Base-by-base conservation (phyloP, 2,329 filamentous ascomycete genomes). In the Beauveria brongniartii region DNA sequence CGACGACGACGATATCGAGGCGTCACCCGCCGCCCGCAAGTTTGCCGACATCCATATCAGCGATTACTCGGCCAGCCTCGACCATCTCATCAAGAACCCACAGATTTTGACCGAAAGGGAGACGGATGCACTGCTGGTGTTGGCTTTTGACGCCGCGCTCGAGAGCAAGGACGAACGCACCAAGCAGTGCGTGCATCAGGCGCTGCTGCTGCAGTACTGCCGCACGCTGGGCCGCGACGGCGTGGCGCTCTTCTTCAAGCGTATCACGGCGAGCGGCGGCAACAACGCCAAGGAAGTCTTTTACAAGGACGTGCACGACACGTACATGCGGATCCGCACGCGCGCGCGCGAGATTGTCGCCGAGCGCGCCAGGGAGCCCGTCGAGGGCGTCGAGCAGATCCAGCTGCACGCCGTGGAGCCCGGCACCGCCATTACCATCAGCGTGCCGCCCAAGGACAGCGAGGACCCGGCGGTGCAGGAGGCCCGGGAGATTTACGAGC, bases 351-450 rank as follows among this genome's bases (percentile, higher is more conserved):
- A 95, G 73, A 88, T 96, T 65, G 74, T 80, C 59, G 74, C 76
- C 20, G 77, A 85, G 74, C 73, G 79, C 63, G 80, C 78, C 18
- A 78, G 77, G 64, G 77, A 73, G 46, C 75, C 77, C 61, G 90
- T 77, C 62, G 90, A 88, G 44, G 91, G 88, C 22, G 89, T 96
- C 10, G 94, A 99, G 77, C 93, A 97, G 74, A 99, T 99, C 67
- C 95, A 99, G 75, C 82, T 99, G 52, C 94, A 99, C 72, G 93
- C 94, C 16, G 92, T 99, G 12, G 92, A 97, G 73, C 93, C 93
- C 0, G 89, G 89, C 53, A 97, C 93, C 3, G 88, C 90, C 63
- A 97, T 99, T 72, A 90, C 90, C 71, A 97, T 97, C 73, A 84
- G 77, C 59, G 88, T 96, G 44, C 93, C 94, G 14, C 80, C 88